phyloP scores from a whole-genome alignment of 2,329 filamentous ascomycete genomes.

The Botrytis hyacinthi region DNA sequence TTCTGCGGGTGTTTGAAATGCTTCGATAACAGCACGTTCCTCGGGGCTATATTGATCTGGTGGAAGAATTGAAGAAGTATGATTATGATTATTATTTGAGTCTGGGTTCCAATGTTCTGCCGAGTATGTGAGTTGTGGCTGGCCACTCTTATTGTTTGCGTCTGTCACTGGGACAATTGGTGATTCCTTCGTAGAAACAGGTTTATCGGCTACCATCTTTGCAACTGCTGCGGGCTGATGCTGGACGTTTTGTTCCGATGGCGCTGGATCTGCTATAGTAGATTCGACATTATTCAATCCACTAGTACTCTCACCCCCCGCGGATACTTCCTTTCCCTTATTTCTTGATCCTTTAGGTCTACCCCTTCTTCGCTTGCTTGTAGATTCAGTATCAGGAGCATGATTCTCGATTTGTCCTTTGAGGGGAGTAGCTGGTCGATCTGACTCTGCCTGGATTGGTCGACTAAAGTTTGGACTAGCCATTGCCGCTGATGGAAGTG shows the following conservation, averaged over 20 bases:
- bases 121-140: conserved; percentile 25
- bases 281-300: background rate
- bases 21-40: conserved; percentile 38
- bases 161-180: conserved; percentile 19
- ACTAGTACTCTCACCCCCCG: conserved; percentile 15
- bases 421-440: conserved; percentile 27
- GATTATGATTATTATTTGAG: conserved; percentile 23
- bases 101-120: conserved; percentile 32
- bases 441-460: conserved; percentile 24
- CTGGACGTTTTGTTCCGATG: conserved; percentile 26
- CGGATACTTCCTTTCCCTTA: conserved; percentile 35
- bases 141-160: conserved; percentile 40
- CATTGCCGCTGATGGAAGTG: conserved; percentile 3
- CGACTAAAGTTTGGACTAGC: conserved; percentile 21
- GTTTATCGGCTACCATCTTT: conserved; percentile 23
- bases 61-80: conserved; percentile 19
- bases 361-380: conserved; percentile 39
- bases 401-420: conserved; percentile 27
- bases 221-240: conserved; percentile 26
- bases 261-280: conserved; percentile 20
- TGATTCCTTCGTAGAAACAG: conserved; percentile 21
- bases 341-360: conserved; percentile 55
- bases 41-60: conserved; percentile 37
- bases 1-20: conserved; percentile 31
- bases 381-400: conserved; percentile 26